phyloP scores from a whole-genome alignment of 1,139 yeast genomes.

The Pneumocystis carinii region DNA sequence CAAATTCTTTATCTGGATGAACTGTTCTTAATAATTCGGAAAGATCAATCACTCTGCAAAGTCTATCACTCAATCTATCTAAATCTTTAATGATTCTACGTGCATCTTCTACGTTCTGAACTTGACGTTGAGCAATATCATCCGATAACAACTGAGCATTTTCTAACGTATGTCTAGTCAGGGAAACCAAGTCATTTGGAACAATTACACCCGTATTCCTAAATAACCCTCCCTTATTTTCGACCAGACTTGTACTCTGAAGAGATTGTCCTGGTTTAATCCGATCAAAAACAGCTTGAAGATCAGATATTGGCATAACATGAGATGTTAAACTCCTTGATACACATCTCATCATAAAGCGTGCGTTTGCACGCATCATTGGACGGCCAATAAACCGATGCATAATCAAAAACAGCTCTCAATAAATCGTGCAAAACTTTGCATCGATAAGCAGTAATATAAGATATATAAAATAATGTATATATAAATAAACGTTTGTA shows the following conservation, averaged over 20 bases:
- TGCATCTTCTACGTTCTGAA: conserved; percentile 28
- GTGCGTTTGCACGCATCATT: too few relatives aligned
- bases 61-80: conserved; percentile 72
- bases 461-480: too few relatives aligned
- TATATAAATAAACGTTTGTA: too few relatives aligned
- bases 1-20: conserved; percentile 62
- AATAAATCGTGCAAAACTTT: too few relatives aligned
- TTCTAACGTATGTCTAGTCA: background rate
- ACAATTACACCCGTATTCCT: background rate
- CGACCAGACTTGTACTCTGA: background rate
- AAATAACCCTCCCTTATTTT: background rate
- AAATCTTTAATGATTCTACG: conserved; percentile 45
- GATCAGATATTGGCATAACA: background rate
- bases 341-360: too few relatives aligned
- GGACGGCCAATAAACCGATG: too few relatives aligned
- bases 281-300: background rate
- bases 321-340: too few relatives aligned
- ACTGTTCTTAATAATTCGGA: conserved; percentile 77
- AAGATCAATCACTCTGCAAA: conserved; percentile 85
- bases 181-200: background rate
- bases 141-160: background rate
- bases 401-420: too few relatives aligned
- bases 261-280: background rate
- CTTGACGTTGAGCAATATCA: background rate
- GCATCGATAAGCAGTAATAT: too few relatives aligned